Evolutionary conservation across 2,329 filamentous ascomycete species (phyloP), one percentile per base, ranked within the genome.

Genomic region (Fusarium pininemorale): DNA sequence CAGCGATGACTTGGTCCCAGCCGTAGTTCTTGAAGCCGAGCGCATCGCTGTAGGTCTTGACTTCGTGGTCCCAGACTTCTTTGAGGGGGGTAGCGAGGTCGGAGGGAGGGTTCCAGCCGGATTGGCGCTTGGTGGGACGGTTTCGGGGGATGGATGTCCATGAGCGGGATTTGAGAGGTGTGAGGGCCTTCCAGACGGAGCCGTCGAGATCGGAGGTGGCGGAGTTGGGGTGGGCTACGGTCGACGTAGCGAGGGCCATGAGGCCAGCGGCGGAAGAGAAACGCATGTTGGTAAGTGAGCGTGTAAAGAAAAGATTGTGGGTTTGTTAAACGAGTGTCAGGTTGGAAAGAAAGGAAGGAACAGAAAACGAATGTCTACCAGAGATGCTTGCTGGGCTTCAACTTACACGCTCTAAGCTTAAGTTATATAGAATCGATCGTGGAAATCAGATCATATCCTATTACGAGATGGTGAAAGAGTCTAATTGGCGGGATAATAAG

Each of bases 1-100:
- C 76, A 14, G 77, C 79, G 3, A 81, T 78, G 28, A 82, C 62
- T 54, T 81, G 80, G 13, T 82, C 80, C 80, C 80, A 81, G 22
- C 80, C 80, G 39, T 79, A 81, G 77, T 81, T 81, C 67, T 79
- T 80, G 72, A 81, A 81, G 5, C 70, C 70, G 55, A 66, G 65
- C 63, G 58, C 74, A 10, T 78, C 62, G 44, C 63, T 67, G 64
- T 81, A 81, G 15, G 80, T 80, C 51, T 69, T 18, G 41, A 72
- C 47, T 67, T 77, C 75, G 66, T 81, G 79, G 7, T 80, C 76
- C 80, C 80, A 81, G 18, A 81, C 79, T 59, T 81, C 69, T 32
- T 77, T 79, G n/a, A 81, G 70, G 4, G 79, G 73, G 0, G 41
- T 44, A 11, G 63, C 67, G 55, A 81, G 70, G n/a, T 74, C 54